phyloP scores from a whole-genome alignment of 306 rosid species.

The Betula pendula region DNA sequence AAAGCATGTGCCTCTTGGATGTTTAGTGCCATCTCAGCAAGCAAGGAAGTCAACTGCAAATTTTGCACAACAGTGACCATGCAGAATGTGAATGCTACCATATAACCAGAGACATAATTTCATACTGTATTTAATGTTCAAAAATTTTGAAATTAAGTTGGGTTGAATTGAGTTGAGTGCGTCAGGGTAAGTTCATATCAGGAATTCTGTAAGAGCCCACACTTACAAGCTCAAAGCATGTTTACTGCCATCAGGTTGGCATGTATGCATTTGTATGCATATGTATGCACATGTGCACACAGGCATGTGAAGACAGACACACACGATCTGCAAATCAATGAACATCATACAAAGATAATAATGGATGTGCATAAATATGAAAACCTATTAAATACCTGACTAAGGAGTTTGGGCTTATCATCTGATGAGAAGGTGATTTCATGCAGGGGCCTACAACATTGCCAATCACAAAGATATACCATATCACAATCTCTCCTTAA shows the following conservation, averaged over 20 bases:
- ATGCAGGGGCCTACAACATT: slow-evolving; percentile 90
- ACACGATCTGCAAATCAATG: neutral
- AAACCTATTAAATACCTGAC: slow-evolving; percentile 70
- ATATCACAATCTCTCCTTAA: neutral
- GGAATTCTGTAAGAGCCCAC: slow-evolving; percentile 6
- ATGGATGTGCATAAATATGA: neutral
- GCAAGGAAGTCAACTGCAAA: slow-evolving; percentile 92
- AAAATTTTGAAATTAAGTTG: slow-evolving; percentile 5
- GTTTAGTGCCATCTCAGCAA: slow-evolving; percentile 92
- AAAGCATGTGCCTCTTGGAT: slow-evolving; percentile 99
- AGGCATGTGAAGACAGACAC: neutral
- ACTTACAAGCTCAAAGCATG: slow-evolving; percentile 17
- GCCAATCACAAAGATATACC: slow-evolving; percentile 31
- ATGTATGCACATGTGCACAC: neutral
- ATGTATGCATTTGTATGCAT: neutral
- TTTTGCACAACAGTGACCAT: slow-evolving; percentile 14
- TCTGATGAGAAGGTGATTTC: slow-evolving; percentile 94
- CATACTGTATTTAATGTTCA: slow-evolving; percentile 3
- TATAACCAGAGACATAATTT: slow-evolving; percentile 2
- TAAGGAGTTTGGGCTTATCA: slow-evolving; percentile 95
- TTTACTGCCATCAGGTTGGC: slow-evolving; percentile 18
- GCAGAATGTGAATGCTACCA: neutral
- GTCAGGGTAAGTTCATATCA: neutral
- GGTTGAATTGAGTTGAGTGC: slow-evolving; percentile 19
- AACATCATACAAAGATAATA: neutral